Evolutionary conservation across 495 filamentous ascomycete genomes (phyloP).

Genomic region (Bryoglossum gracile): DNA sequence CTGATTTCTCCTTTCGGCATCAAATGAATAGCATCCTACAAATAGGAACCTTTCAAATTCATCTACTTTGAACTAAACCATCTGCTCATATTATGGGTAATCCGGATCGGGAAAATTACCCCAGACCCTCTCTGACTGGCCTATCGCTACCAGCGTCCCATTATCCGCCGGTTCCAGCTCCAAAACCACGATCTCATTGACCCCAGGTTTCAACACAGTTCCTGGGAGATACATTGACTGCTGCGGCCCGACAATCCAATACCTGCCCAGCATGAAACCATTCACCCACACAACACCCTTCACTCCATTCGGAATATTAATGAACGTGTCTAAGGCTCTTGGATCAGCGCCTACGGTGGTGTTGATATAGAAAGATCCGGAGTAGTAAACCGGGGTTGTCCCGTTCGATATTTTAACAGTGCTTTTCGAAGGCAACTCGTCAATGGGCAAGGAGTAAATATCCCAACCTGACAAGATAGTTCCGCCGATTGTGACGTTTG

Average conservation of each 20-base stretch:
- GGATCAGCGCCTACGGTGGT: slow-evolving; percentile 19
- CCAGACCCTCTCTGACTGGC: slow-evolving; percentile 31
- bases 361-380: slow-evolving; percentile 31
- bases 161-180: slow-evolving; percentile 34
- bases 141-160: slow-evolving; percentile 23
- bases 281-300: slow-evolving; percentile 44
- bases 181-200: slow-evolving; percentile 35
- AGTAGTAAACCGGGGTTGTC: slow-evolving; percentile 34
- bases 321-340: slow-evolving; percentile 26
- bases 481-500: slow-evolving; percentile 35
- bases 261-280: slow-evolving; percentile 38
- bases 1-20: too few relatives aligned
- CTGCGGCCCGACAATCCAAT: slow-evolving; percentile 42
- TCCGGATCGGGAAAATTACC: slow-evolving; percentile 39
- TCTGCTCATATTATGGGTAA: background rate
- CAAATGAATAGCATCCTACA: too few relatives aligned
- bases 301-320: slow-evolving; percentile 33
- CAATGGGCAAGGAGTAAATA: slow-evolving; percentile 33
- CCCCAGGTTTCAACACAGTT: slow-evolving; percentile 23
- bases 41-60: too few relatives aligned
- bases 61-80: too few relatives aligned
- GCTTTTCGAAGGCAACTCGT: slow-evolving; percentile 10
- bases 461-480: slow-evolving; percentile 31
- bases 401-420: background rate
- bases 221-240: slow-evolving; percentile 40